A percentile compares a stretch with the other conserved stretches of the same genome.
Evolutionary conservation across 2,329 filamentous ascomycete genomes (phyloP).

Genomic region (Thielaviopsis musarum): DNA sequence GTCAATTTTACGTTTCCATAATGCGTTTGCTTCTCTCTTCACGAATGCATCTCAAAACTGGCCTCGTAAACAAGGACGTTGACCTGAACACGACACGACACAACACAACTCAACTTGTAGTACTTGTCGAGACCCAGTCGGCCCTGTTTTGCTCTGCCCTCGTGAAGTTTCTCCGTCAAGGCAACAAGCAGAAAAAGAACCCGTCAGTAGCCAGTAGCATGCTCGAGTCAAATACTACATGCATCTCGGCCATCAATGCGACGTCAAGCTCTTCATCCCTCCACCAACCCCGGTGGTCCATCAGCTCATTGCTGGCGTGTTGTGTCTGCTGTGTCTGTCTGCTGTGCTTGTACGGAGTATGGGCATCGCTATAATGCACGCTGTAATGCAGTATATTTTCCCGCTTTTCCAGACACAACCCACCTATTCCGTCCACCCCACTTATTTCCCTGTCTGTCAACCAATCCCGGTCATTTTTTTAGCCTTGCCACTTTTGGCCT

Average conservation of each 20-base stretch:
- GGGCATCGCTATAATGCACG: no score
- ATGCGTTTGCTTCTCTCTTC: neutral
- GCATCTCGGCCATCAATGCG: neutral
- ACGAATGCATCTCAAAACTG: no score
- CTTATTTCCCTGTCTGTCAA: no score
- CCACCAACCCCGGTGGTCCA: neutral
- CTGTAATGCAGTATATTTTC: no score
- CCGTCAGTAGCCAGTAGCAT: neutral
- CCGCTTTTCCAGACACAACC: no score
- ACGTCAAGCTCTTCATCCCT: neutral
- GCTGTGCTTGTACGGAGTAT: neutral
- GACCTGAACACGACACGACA: neutral
- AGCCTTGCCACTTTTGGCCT: no score
- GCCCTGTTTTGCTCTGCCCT: neutral
- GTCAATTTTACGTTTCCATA: neutral
- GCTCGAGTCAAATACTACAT: neutral
- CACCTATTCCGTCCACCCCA: no score
- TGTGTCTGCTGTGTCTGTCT: neutral
- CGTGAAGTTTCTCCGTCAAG: neutral
- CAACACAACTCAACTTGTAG: neutral
- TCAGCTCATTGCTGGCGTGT: neutral
- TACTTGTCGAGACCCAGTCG: neutral
- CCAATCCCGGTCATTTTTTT: no score
- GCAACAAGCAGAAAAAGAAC: neutral
- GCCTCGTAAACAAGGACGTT: no score